A percentile compares a stretch with the other conserved stretches of the same genome.
phyloP scores from a whole-genome alignment of 768 basidiomycete genomes.

The Lactifluus piperatus region DNA sequence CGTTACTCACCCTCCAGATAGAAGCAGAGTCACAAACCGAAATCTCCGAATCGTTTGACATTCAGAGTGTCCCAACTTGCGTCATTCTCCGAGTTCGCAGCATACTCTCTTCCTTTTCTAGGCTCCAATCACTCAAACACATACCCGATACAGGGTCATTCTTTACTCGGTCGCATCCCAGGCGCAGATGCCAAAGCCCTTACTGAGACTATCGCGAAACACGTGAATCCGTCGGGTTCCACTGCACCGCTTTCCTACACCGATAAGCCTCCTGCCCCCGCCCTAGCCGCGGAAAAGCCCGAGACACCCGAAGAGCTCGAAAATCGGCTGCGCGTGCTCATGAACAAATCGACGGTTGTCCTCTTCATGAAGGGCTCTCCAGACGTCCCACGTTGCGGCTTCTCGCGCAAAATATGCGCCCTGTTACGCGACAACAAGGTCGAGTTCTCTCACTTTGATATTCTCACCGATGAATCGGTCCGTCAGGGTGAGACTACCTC shows the following conservation, averaged over 20 bases:
- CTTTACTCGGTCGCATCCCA: constrained; percentile 63
- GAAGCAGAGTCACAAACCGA: constrained; percentile 76
- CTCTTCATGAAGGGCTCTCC: constrained; percentile 62
- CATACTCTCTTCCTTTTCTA: not conserved
- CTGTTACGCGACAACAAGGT: constrained; percentile 40
- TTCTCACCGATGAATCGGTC: constrained; percentile 48
- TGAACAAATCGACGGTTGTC: constrained; percentile 59
- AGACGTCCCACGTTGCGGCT: constrained; percentile 53
- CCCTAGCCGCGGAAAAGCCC: constrained; percentile 22
- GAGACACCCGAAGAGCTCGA: constrained; percentile 64
- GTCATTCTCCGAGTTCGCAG: constrained; percentile 65
- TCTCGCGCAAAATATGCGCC: constrained; percentile 47
- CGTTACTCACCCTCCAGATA: constrained; percentile 68
- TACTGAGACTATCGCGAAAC: constrained; percentile 49
- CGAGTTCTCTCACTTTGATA: constrained; percentile 50
- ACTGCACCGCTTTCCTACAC: constrained; percentile 42
- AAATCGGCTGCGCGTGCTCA: constrained; percentile 54
- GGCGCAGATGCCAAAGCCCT: constrained; percentile 74
- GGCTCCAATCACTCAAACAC: not conserved
- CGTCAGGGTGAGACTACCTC: constrained; percentile 31
- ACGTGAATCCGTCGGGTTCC: constrained; percentile 31
- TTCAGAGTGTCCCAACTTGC: constrained; percentile 83
- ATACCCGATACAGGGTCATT: constrained; percentile 60
- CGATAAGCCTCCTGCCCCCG: constrained; percentile 29
- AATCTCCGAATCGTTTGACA: constrained; percentile 86